Conservation (phyloP, 306 rosid genomes). For the Citrullus mucosospermus region DNA sequence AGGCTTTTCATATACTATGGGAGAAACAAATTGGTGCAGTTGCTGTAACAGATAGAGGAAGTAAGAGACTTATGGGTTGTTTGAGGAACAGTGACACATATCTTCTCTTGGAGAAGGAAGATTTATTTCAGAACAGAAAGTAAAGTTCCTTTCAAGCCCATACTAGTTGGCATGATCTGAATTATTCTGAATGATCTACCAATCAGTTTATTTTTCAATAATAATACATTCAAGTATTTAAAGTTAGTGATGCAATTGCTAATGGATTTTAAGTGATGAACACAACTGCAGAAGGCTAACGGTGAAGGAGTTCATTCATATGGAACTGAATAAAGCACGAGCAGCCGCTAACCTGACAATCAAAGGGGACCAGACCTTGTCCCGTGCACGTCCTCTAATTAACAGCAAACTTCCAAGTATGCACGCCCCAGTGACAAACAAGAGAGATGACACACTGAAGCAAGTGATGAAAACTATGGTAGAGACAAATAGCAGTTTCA, state of each 20-base stretch:
- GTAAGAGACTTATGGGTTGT: slow-evolving; percentile 40
- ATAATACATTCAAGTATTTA: not conserved
- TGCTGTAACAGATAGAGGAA: slow-evolving; percentile 32
- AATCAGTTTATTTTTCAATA: not conserved
- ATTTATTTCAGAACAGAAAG: slow-evolving; percentile 27
- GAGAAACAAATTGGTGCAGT: slow-evolving; percentile 24
- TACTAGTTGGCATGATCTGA: not conserved
- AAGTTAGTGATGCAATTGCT: not conserved
- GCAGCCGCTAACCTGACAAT: slow-evolving; percentile 4
- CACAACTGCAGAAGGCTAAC: slow-evolving; percentile 23
- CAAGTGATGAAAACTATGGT: slow-evolving; percentile 35
- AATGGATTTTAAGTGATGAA: not conserved
- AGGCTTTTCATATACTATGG: slow-evolving; percentile 36
- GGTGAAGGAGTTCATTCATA: slow-evolving; percentile 38
- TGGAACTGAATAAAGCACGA: slow-evolving; percentile 10
- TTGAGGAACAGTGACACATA: slow-evolving; percentile 34
- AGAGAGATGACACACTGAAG: slow-evolving; percentile 36
- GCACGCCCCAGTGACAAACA: slow-evolving; percentile 40
- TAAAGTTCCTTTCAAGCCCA: slow-evolving; percentile 13
- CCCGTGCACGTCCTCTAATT: slow-evolving; percentile 18
- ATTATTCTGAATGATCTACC: too few relatives aligned
- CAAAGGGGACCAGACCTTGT: slow-evolving; percentile 14
- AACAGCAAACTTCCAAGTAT: slow-evolving; percentile 24
- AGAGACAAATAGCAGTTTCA: slow-evolving; percentile 26
- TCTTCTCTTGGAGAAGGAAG: slow-evolving; percentile 32